phyloP scores from a whole-genome alignment of 2,329 filamentous ascomycete species.

The Ceratocystis eucalypticola region DNA sequence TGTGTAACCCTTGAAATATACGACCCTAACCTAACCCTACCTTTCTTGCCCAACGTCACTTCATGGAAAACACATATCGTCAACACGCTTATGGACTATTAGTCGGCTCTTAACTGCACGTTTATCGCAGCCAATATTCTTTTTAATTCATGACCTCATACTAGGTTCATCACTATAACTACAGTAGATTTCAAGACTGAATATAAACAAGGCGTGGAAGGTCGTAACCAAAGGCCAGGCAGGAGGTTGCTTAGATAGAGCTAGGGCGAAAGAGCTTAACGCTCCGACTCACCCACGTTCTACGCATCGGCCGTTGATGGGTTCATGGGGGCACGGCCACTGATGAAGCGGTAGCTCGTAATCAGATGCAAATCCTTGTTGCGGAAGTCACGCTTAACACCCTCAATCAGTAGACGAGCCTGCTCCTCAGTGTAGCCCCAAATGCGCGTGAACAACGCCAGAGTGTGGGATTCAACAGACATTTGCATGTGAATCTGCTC shows the following conservation, averaged over 20 bases:
- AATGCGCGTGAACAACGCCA: slow-evolving; percentile 30
- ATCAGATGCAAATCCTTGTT: slow-evolving; percentile 27
- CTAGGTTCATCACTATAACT: neutral
- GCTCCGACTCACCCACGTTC: neutral
- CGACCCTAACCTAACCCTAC: neutral
- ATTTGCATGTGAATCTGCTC: slow-evolving; percentile 32
- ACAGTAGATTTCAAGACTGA: neutral
- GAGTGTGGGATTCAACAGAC: slow-evolving; percentile 32
- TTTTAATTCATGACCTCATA: neutral
- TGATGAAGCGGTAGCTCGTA: slow-evolving; percentile 27
- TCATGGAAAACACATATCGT: neutral
- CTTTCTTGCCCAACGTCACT: neutral
- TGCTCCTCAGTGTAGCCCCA: slow-evolving; percentile 30
- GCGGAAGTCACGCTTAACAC: slow-evolving; percentile 29
- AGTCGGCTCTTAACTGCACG: too few relatives aligned
- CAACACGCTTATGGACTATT: too few relatives aligned
- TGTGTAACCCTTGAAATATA: neutral
- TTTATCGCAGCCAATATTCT: neutral
- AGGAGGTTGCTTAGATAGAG: neutral
- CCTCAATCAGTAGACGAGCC: slow-evolving; percentile 31
- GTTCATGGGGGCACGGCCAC: slow-evolving; percentile 21
- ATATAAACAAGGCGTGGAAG: too few relatives aligned
- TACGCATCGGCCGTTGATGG: neutral
- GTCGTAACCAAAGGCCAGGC: neutral
- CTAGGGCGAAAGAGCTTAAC: neutral